Conservation (phyloP, 306 rosid genomes). For the Arachis hypogaea region DNA sequence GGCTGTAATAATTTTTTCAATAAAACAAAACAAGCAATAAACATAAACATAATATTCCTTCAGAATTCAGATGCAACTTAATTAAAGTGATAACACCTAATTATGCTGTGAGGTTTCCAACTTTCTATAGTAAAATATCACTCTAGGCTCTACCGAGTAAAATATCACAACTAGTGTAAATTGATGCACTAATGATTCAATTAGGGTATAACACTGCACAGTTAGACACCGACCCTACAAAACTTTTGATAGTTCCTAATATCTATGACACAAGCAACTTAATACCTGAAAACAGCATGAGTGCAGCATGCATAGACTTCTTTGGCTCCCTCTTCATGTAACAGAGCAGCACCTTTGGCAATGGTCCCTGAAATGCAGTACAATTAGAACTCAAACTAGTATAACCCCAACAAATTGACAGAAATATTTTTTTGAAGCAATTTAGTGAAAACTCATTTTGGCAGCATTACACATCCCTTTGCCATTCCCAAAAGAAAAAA, state of each 20-base stretch:
- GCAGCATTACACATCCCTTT: too few species aligned
- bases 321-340: constrained; percentile 94
- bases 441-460: too few species aligned
- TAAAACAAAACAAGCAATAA: background rate
- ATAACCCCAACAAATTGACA: background rate
- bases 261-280: constrained; percentile 1
- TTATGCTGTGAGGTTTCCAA: too few species aligned
- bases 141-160: too few species aligned
- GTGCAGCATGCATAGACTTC: constrained; percentile 98
- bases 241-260: background rate
- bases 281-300: constrained; percentile 93
- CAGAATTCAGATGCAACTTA: background rate
- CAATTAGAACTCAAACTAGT: constrained; percentile 10
- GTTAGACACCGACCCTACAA: background rate
- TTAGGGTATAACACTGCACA: background rate
- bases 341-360: constrained; percentile 88
- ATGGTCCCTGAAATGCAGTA: constrained; percentile 69
- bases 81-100: background rate
- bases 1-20: constrained; percentile 43
- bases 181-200: background rate
- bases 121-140: too few species aligned
- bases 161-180: background rate
- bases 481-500: too few species aligned
- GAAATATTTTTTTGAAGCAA: background rate
- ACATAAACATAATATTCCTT: background rate